Conservation (phyloP, 345 rosid genomes). For the Durio zibethinus region DNA sequence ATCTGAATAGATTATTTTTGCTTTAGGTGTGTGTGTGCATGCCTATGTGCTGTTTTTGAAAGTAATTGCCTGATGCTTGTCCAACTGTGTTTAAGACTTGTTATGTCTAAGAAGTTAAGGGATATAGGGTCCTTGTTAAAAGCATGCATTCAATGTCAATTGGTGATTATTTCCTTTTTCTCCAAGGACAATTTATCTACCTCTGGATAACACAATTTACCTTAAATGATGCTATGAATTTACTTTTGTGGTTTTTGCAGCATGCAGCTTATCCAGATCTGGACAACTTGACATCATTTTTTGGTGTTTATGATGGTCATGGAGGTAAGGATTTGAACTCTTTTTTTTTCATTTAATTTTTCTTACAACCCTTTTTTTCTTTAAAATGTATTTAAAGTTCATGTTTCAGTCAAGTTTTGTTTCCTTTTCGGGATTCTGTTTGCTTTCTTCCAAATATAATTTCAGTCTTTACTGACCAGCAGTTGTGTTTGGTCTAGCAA, state of each 20-base stretch:
- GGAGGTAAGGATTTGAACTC: conserved; percentile 53
- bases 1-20: background rate
- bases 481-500: background rate
- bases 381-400: background rate
- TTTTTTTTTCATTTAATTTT: conserved; percentile 2
- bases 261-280: conserved; percentile 69
- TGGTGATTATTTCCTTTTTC: background rate
- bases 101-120: background rate
- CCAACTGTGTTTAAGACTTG: background rate
- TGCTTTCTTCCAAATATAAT: background rate
- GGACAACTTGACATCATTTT: conserved; percentile 66
- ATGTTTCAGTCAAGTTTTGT: background rate
- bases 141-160: background rate
- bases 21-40: background rate
- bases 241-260: conserved; percentile 27
- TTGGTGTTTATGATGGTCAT: conserved; percentile 88
- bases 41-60: background rate
- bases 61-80: background rate
- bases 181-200: background rate
- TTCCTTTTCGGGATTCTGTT: background rate
- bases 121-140: background rate
- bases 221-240: background rate
- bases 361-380: background rate
- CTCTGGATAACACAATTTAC: background rate
- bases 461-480: background rate